Conservation (phyloP, 1,284 basidiomycete species). For the Ustilago hordei region DNA sequence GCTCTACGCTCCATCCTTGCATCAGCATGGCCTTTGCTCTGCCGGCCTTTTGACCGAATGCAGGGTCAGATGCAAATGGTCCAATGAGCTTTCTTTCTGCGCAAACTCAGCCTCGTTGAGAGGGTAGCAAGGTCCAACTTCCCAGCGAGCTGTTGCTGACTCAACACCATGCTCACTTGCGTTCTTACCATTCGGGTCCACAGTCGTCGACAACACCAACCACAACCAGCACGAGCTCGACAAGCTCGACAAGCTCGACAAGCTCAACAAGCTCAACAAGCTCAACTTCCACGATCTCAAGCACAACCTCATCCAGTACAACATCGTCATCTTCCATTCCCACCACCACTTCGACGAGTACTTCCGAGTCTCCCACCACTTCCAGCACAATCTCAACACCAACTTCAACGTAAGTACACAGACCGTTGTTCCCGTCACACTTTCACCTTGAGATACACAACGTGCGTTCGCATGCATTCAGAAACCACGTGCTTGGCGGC, state of each 20-base stretch:
- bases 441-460: neutral
- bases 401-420: slow-evolving; percentile 47
- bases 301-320: slow-evolving; percentile 11
- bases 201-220: slow-evolving; percentile 2
- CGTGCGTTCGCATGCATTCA: slow-evolving; percentile 28
- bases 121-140: neutral
- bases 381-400: slow-evolving; percentile 32
- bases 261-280: slow-evolving; percentile 12
- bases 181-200: neutral
- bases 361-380: slow-evolving; percentile 15
- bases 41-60: slow-evolving; percentile 26
- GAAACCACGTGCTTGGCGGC: slow-evolving; percentile 24
- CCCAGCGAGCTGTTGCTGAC: neutral
- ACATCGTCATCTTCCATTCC: slow-evolving; percentile 16
- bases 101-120: neutral
- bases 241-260: slow-evolving; percentile 15
- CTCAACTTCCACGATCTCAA: slow-evolving; percentile 16
- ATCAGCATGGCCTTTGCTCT: slow-evolving; percentile 28
- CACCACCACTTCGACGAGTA: slow-evolving; percentile 18
- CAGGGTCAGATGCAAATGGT: slow-evolving; percentile 31
- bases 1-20: slow-evolving; percentile 28
- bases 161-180: neutral
- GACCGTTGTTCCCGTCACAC: neutral
- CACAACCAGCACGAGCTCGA: slow-evolving; percentile 16
- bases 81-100: neutral